A percentile compares a stretch with the other conserved stretches of the same genome.
Evolutionary conservation across 139 green algal species (phyloP).

Genomic region (Limnomonas spitsbergensis): DNA sequence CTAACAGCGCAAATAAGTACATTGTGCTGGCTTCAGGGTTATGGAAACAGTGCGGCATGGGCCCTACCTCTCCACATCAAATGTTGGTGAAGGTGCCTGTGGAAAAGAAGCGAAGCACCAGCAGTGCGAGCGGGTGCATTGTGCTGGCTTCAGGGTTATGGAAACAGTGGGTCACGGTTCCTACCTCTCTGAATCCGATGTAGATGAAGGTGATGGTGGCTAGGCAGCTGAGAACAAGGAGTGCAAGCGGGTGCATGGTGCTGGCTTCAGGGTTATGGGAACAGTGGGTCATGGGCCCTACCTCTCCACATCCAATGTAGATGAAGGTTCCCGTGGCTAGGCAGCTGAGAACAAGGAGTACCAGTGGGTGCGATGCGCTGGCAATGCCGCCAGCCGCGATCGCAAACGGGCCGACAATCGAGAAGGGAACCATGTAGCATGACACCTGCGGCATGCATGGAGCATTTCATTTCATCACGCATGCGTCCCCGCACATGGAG

Average conservation of each 20-base stretch:
- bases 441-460: constrained; percentile 36
- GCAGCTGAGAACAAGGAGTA: constrained; percentile 39
- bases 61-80: no score
- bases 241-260: constrained; percentile 27
- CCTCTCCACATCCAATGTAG: constrained; percentile 46
- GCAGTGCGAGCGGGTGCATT: no score
- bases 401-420: constrained; percentile 31
- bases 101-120: no score
- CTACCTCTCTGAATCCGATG: constrained; percentile 45
- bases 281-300: no score
- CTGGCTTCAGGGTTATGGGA: no score
- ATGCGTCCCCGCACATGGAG: no score
- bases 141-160: no score
- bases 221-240: constrained; percentile 45
- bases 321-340: constrained; percentile 55
- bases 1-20: no score
- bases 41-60: no score
- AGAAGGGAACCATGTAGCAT: constrained; percentile 39
- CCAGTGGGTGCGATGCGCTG: constrained; percentile 26
- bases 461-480: not conserved
- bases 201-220: constrained; percentile 54
- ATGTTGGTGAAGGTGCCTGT: no score
- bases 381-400: constrained; percentile 33
- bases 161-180: no score
- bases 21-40: no score